A percentile compares a stretch with the other conserved stretches of the same genome.
Conservation (phyloP, 176 grass and related monocot genomes). For the Rhynchospora tenuis region DNA sequence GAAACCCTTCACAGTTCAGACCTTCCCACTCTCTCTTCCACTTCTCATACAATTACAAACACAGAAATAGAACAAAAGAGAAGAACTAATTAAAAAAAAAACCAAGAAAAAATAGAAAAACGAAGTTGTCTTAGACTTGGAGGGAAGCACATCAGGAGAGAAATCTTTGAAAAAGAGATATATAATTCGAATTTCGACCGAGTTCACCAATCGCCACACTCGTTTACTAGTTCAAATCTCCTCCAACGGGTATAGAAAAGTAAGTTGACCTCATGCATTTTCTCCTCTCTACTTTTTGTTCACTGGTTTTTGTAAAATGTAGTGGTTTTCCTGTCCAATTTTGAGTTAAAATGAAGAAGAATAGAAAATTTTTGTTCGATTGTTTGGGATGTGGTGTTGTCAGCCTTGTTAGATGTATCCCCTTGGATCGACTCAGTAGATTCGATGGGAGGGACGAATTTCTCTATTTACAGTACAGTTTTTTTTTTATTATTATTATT, state of each 20-base stretch:
- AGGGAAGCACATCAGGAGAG: background rate
- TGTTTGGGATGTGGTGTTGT: slow-evolving; percentile 7
- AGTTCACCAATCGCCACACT: background rate
- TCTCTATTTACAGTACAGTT: slow-evolving; percentile 6
- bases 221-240: background rate
- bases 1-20: background rate
- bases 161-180: background rate
- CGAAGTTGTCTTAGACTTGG: background rate
- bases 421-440: background rate
- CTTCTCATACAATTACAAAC: background rate
- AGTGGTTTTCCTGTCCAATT: background rate
- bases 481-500: background rate
- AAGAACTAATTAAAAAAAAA: background rate
- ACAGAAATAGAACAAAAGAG: background rate
- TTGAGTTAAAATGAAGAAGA: background rate
- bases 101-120: background rate
- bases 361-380: background rate
- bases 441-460: background rate
- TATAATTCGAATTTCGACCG: background rate
- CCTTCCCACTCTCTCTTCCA: background rate
- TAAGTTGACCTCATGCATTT: slow-evolving; percentile 10
- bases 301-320: background rate
- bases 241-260: background rate
- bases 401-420: background rate
- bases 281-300: background rate